phyloP scores from a whole-genome alignment of 371 early-diverging fungal species.

The Mortierella sp. region DNA sequence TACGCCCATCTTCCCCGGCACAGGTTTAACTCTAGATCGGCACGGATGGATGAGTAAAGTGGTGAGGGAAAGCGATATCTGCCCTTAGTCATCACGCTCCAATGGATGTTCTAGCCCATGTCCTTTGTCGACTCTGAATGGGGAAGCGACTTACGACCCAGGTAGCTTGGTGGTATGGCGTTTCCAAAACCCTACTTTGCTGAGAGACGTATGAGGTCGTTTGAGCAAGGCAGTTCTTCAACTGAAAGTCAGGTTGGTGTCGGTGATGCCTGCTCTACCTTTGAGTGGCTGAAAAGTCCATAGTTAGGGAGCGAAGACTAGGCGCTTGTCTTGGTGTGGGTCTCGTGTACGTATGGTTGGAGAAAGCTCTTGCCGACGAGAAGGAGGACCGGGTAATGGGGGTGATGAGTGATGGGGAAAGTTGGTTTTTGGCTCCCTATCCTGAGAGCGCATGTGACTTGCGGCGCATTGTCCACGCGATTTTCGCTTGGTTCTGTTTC shows the following conservation, averaged over 20 bases:
- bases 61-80: background rate
- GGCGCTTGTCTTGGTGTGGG: background rate
- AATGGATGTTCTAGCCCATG: background rate
- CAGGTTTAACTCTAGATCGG: constrained; percentile 43
- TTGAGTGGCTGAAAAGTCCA: constrained; percentile 51
- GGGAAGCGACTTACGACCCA: constrained; percentile 40
- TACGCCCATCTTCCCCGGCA: constrained; percentile 47
- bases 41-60: background rate
- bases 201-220: background rate
- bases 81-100: background rate
- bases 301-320: background rate
- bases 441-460: constrained; percentile 1
- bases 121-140: background rate
- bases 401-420: background rate
- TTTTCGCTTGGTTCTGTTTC: too few species aligned
- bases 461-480: background rate
- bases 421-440: background rate
- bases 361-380: background rate
- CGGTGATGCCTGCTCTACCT: constrained; percentile 20
- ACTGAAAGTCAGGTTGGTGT: background rate
- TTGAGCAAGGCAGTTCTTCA: background rate
- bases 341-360: background rate
- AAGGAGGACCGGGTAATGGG: background rate
- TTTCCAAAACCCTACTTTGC: constrained; percentile 49
- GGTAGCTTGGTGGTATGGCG: constrained; percentile 50